Conservation (phyloP, 441 rosid genomes). For the Jatropha podagrica region DNA sequence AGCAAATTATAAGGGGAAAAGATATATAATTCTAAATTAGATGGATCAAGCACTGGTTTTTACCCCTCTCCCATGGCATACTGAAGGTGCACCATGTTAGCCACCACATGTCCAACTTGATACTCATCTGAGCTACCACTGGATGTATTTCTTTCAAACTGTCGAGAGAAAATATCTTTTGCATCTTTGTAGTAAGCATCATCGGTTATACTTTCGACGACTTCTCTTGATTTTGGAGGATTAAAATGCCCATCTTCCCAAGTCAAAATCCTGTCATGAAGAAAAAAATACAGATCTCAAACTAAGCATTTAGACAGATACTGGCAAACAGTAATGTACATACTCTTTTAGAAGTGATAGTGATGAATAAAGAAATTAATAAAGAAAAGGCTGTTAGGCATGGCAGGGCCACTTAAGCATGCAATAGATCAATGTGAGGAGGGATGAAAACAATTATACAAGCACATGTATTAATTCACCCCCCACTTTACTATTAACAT, state of each 20-base stretch:
- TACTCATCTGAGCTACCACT: conserved; percentile 28
- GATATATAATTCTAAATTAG: background rate
- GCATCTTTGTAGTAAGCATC: conserved; percentile 22
- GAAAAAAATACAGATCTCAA: background rate
- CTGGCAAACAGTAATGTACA: background rate
- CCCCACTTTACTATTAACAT: background rate
- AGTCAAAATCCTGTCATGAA: conserved; percentile 45
- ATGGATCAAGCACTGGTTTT: conserved; percentile 17
- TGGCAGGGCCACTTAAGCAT: background rate
- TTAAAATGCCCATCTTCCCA: conserved; percentile 58
- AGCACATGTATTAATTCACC: background rate
- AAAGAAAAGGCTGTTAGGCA: background rate
- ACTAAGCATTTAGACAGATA: background rate
- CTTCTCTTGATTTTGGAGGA: conserved; percentile 32
- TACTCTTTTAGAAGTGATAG: background rate
- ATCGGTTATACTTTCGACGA: conserved; percentile 12
- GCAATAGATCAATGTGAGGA: background rate
- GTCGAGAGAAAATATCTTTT: conserved; percentile 25
- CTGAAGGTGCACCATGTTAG: conserved; percentile 39
- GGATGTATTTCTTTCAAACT: conserved; percentile 17
- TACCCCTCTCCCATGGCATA: conserved; percentile 61
- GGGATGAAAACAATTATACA: background rate
- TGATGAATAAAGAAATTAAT: background rate
- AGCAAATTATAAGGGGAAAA: background rate
- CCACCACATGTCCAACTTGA: conserved; percentile 30